phyloP scores from a whole-genome alignment of 1,139 yeast genomes.

The Pichia kudriavzevii region DNA sequence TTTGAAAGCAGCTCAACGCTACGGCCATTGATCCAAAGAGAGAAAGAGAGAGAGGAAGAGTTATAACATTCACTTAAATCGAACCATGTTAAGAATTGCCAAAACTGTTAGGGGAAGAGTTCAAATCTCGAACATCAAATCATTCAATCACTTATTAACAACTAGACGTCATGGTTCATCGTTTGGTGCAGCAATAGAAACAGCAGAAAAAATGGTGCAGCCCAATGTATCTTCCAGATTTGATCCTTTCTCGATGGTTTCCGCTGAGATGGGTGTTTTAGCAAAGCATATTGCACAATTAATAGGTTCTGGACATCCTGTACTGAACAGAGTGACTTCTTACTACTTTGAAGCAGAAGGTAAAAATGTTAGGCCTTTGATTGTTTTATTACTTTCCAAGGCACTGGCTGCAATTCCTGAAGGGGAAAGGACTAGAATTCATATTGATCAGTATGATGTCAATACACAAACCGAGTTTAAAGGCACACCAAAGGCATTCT shows the following conservation, averaged over 20 bases:
- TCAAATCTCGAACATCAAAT: no score
- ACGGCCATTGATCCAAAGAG: no score
- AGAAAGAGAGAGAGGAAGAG: no score
- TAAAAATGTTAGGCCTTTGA: constrained; percentile 86
- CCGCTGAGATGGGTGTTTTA: constrained; percentile 85
- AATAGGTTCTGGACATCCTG: constrained; percentile 91
- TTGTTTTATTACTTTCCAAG: constrained; percentile 75
- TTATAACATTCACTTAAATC: background rate
- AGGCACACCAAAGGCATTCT: constrained; percentile 42
- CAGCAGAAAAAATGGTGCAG: constrained; percentile 76
- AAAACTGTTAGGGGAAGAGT: no score
- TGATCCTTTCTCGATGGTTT: constrained; percentile 89
- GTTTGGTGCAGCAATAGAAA: constrained; percentile 56
- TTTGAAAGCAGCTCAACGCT: no score
- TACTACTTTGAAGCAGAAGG: constrained; percentile 96
- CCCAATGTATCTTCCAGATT: constrained; percentile 46
- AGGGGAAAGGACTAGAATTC: constrained; percentile 56
- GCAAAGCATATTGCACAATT: constrained; percentile 81
- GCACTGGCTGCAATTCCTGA: constrained; percentile 73
- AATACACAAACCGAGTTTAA: constrained; percentile 52
- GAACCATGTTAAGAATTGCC: background rate
- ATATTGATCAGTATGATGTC: constrained; percentile 56
- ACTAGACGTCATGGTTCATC: constrained; percentile 28
- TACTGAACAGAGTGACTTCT: constrained; percentile 79
- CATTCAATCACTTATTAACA: no score